phyloP scores from a whole-genome alignment of 495 filamentous ascomycete species.

The Penicillium mononematosum region DNA sequence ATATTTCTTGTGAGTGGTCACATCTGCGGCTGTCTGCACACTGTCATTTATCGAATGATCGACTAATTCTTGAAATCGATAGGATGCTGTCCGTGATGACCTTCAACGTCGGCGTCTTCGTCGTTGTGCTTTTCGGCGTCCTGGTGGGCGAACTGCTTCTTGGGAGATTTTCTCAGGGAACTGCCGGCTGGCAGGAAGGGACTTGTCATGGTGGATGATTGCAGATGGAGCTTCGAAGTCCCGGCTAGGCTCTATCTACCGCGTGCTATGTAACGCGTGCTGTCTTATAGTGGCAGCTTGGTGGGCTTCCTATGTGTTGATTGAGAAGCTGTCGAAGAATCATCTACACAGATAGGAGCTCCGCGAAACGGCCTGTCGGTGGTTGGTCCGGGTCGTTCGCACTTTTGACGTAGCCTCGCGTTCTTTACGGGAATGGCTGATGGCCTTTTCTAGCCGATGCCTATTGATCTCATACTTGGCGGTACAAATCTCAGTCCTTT shows the following conservation, averaged over 20 bases:
- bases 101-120: conserved; percentile 22
- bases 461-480: too few species aligned
- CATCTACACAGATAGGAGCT: too few species aligned
- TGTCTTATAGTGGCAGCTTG: not conserved
- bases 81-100: conserved; percentile 29
- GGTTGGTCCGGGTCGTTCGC: too few species aligned
- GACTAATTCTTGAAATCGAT: not conserved
- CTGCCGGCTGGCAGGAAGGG: conserved; percentile 15
- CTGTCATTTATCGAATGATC: not conserved
- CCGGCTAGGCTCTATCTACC: not conserved
- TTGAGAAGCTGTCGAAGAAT: not conserved
- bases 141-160: conserved; percentile 16
- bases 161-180: conserved; percentile 12
- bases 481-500: too few species aligned
- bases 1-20: conserved; percentile 18
- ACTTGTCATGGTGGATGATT: conserved; percentile 9
- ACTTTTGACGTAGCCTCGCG: too few species aligned
- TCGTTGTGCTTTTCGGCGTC: conserved; percentile 15
- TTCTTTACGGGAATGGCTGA: too few species aligned
- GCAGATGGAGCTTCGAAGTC: not conserved
- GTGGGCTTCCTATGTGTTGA: not conserved
- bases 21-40: not conserved
- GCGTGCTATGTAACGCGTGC: not conserved
- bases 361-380: too few species aligned
- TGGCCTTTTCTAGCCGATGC: too few species aligned